These are phyloP conservation scores for Evernia prunastri DNA, from an alignment of 495 filamentous ascomycete genomes.

Conservation along the genomic window DNA sequence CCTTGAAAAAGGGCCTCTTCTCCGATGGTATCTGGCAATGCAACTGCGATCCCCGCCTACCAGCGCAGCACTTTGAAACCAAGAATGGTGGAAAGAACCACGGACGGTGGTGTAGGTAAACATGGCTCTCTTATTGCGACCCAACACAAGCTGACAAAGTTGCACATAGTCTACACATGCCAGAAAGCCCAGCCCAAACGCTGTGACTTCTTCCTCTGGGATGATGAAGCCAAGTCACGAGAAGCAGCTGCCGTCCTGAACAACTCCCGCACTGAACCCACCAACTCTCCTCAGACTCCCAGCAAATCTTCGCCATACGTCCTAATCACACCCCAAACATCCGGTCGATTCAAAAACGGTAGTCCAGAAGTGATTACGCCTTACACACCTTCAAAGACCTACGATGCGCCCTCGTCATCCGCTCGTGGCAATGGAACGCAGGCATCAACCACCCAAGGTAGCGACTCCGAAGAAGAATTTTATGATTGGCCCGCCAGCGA, in stretches of 20 bases:
- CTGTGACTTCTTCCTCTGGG: slow-evolving; percentile 70
- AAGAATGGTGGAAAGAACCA: slow-evolving; percentile 63
- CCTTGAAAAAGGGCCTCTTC: slow-evolving; percentile 47
- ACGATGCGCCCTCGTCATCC: slow-evolving; percentile 22
- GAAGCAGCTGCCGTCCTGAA: slow-evolving; percentile 46
- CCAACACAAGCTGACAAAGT: slow-evolving; percentile 12
- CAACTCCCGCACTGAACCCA: slow-evolving; percentile 43
- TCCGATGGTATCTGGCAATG: slow-evolving; percentile 54
- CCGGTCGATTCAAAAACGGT: neutral
- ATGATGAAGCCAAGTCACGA: slow-evolving; percentile 51
- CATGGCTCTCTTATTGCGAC: neutral
- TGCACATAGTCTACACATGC: slow-evolving; percentile 55
- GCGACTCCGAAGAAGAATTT: slow-evolving; percentile 39
- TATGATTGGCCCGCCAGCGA: slow-evolving; percentile 42
- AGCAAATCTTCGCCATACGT: slow-evolving; percentile 20
- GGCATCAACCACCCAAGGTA: slow-evolving; percentile 17
- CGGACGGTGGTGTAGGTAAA: slow-evolving; percentile 48
- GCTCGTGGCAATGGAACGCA: slow-evolving; percentile 12
- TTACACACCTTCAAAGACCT: slow-evolving; percentile 30
- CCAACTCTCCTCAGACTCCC: slow-evolving; percentile 24
- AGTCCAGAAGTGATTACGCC: slow-evolving; percentile 21
- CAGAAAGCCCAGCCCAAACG: slow-evolving; percentile 42
- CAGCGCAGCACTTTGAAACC: slow-evolving; percentile 52
- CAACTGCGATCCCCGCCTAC: slow-evolving; percentile 58
- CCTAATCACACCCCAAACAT: slow-evolving; percentile 22